Evolutionary conservation across 1,139 yeast genomes (phyloP), one percentile per base, ranked within the genome.

Genomic region (Williopsis jadinii): DNA sequence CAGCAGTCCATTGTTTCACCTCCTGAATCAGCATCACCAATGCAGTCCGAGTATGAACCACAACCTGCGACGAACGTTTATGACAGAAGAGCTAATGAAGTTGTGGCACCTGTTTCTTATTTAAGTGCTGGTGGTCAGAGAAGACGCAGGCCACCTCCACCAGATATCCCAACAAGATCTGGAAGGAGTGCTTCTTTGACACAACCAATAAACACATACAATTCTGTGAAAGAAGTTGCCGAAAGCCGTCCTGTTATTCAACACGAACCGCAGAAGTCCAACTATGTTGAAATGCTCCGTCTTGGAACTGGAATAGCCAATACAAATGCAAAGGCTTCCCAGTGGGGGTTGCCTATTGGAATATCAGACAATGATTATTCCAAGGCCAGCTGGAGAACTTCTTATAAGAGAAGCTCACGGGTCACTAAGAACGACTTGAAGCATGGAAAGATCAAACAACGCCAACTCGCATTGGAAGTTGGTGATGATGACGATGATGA

Each of bases 391-490:
- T 39, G 46, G 3, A 41, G 38, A 28, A 30, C 44, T 2, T 15
- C 47, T 2, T 49, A 50, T 27, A 45, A 45, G 40, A 46, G 45
- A 32, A 44, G 49, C 5, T 37, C 52, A 5, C 49, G 56, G 14
- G 19, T 50, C 9, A 40, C 36, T 14, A 47, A 50, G 41, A 45
- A 79, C 46, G 88, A 81, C 48, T 71, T 83, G 54, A 78, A 82
- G 48, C 92, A 84, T 57, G 85, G 90, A 4, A 86, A 78, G 55
- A 68, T 83, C 50, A 75, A 78, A 41, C 86, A 85, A n/a, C 71
- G 88, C 43, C 68, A 84, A 58, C 66, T 84, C 45, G 92, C 92
- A 1, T 77, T 84, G 11, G 95, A 84, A 59, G 80, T 84, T 28
- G 92, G 81, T 47, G 88, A 83, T 44, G 76, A 70, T 32, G 84